These are phyloP conservation scores for Lagenaria siceraria DNA, from an alignment of 306 rosid genomes.

Conservation along the genomic window DNA sequence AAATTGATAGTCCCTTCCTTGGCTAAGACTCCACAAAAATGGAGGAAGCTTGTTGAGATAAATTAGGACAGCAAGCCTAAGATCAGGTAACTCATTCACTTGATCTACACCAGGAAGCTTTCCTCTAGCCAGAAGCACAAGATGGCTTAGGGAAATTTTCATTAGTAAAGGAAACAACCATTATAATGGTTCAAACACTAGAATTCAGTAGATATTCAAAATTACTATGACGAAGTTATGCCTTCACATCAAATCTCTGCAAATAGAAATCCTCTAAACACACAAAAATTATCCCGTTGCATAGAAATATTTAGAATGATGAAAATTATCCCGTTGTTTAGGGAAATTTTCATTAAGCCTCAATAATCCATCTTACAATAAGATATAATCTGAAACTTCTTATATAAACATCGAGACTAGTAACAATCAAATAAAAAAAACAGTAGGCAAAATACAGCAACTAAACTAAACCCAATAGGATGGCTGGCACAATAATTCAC, in stretches of 20 bases:
- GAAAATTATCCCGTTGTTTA: no score
- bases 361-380: slow-evolving; percentile 1
- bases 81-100: no score
- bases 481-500: neutral
- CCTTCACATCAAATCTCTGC: neutral
- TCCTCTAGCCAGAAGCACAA: no score
- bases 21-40: no score
- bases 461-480: neutral
- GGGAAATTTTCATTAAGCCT: neutral
- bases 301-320: neutral
- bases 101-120: no score
- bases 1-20: no score
- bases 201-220: no score
- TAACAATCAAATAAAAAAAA: neutral
- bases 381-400: neutral
- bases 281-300: neutral
- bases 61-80: no score
- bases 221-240: neutral
- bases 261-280: neutral
- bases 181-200: no score
- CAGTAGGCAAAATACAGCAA: neutral
- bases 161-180: no score
- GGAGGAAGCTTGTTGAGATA: no score
- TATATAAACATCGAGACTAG: neutral
- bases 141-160: neutral